A percentile compares a stretch with the other conserved stretches of the same genome.
These are phyloP conservation scores for Iris pallida DNA, from an alignment of 116 monocot species.

Conservation along the genomic window DNA sequence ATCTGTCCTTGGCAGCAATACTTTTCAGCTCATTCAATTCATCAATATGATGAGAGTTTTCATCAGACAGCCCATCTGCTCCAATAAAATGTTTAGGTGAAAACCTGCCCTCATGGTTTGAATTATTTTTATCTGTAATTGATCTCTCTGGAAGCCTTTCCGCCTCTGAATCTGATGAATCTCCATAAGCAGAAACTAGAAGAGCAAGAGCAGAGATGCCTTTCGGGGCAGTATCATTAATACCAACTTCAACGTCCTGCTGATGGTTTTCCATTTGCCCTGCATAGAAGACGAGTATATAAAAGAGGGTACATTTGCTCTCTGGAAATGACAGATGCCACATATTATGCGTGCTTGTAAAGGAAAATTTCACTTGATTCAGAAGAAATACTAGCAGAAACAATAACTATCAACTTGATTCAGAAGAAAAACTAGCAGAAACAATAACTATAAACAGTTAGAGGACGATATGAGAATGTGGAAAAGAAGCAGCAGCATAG, in stretches of 20 bases:
- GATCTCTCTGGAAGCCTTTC: constrained; percentile 19
- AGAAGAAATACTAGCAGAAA: too few relatives aligned
- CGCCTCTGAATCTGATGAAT: constrained; percentile 70
- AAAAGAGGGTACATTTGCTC: neutral
- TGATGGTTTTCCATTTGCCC: constrained; percentile 20
- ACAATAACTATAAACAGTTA: too few relatives aligned
- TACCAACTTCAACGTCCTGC: constrained; percentile 13
- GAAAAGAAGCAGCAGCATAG: too few relatives aligned
- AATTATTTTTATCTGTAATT: constrained; percentile 18
- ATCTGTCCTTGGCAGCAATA: constrained; percentile 12
- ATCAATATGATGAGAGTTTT: constrained; percentile 10
- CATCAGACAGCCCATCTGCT: constrained; percentile 2
- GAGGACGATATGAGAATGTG: too few relatives aligned
- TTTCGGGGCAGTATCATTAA: constrained; percentile 22
- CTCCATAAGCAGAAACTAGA: constrained; percentile 73
- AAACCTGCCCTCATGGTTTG: constrained; percentile 1
- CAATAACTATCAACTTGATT: too few relatives aligned
- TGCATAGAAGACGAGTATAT: constrained; percentile 12
- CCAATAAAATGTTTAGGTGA: constrained; percentile 2
- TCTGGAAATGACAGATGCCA: too few relatives aligned
- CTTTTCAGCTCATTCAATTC: constrained; percentile 4
- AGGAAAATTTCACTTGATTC: too few relatives aligned
- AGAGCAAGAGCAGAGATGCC: constrained; percentile 81
- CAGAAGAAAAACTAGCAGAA: too few relatives aligned
- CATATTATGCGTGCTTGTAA: too few relatives aligned